Conservation (phyloP, 345 rosid species). For the Raphanus sativus region DNA sequence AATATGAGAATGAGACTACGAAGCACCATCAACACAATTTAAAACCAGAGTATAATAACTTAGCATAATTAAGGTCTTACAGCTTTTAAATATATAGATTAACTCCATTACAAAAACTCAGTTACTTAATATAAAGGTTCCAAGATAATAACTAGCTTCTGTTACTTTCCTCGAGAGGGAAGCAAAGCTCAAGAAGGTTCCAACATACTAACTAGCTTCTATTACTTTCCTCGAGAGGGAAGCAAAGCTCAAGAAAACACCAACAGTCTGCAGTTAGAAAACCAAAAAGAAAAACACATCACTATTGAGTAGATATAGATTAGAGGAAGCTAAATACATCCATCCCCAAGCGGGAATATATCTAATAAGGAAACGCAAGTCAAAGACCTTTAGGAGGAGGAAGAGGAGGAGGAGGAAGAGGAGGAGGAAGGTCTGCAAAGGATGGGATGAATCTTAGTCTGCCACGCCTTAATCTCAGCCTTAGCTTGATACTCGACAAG, state of each 20-base stretch:
- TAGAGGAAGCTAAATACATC: not conserved
- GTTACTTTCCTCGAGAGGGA: no score
- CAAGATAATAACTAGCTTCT: no score
- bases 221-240: not conserved
- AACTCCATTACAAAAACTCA: not conserved
- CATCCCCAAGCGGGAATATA: not conserved
- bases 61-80: not conserved
- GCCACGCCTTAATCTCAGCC: not conserved
- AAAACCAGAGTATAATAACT: not conserved
- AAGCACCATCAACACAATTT: no score
- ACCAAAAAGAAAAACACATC: not conserved
- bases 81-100: not conserved
- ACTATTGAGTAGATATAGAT: not conserved
- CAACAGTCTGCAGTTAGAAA: not conserved
- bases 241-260: not conserved
- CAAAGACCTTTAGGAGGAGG: no score
- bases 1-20: no score
- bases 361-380: not conserved
- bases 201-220: not conserved
- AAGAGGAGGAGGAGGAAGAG: not conserved
- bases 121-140: not conserved
- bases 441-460: not conserved
- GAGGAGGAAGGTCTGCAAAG: not conserved
- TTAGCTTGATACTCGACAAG: not conserved
- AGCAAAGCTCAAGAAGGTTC: no score